phyloP scores from a whole-genome alignment of 2,329 filamentous ascomycete genomes.

The Pseudogymnoascus sp. region DNA sequence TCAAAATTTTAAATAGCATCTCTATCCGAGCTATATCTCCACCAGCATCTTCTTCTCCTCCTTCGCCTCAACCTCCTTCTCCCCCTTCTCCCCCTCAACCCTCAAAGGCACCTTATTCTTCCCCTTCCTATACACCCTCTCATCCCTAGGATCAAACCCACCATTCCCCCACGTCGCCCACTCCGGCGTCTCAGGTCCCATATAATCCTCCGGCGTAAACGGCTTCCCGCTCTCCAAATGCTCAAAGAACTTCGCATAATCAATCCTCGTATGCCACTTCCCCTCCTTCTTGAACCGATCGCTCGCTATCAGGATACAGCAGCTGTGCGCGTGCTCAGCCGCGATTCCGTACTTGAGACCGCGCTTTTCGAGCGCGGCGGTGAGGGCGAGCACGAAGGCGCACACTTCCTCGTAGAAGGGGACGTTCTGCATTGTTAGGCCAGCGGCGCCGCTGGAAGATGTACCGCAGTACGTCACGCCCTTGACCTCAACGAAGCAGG shows the following conservation, averaged over 20 bases:
- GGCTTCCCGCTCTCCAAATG: conserved; percentile 60
- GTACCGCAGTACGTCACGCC: conserved; percentile 97
- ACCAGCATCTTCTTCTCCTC: not conserved
- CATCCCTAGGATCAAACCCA: conserved; percentile 86
- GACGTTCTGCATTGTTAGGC: conserved; percentile 93
- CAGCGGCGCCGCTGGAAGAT: conserved; percentile 71
- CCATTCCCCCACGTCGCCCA: conserved; percentile 95
- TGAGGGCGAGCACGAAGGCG: conserved; percentile 70
- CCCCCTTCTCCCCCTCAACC: not conserved
- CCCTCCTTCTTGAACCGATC: conserved; percentile 68
- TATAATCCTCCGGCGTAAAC: conserved; percentile 88
- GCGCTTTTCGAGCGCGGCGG: conserved; percentile 57
- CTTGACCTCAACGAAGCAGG: conserved; percentile 92
- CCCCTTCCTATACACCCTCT: conserved; percentile 80
- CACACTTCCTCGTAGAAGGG: conserved; percentile 90
- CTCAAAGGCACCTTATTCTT: conserved; percentile 34
- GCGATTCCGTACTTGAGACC: conserved; percentile 83
- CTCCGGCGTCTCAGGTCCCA: conserved; percentile 74
- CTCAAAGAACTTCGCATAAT: conserved; percentile 83
- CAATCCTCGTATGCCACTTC: conserved; percentile 85
- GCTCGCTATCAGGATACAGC: conserved; percentile 81
- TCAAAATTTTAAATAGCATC: not conserved
- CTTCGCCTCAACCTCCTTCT: not conserved
- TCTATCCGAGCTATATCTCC: not conserved
- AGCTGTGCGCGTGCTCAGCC: conserved; percentile 91